phyloP scores from a whole-genome alignment of 202 grass and related monocot genomes.

The Miscanthus sacchariflorus region DNA sequence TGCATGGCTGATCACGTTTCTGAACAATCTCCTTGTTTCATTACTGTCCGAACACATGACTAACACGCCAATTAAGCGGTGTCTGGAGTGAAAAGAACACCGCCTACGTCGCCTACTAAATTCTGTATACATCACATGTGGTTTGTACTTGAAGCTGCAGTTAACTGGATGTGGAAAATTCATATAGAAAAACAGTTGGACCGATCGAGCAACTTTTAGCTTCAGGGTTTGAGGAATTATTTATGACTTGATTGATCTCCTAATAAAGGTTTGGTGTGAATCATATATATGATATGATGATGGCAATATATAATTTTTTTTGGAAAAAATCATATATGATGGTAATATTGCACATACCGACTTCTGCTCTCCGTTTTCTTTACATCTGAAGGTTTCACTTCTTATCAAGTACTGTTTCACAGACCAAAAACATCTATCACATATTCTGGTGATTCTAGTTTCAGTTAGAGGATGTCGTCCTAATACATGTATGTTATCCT shows the following conservation, averaged over 20 bases:
- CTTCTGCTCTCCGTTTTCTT: not conserved
- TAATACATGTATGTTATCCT: not conserved
- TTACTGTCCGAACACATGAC: slow-evolving; percentile 45
- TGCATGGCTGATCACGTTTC: slow-evolving; percentile 37
- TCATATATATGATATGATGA: not conserved
- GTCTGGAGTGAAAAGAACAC: slow-evolving; percentile 25
- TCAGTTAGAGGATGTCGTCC: not conserved
- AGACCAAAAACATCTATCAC: not conserved
- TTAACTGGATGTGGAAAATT: not conserved
- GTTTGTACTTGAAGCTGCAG: not conserved
- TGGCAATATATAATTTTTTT: not conserved
- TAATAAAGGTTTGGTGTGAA: not conserved
- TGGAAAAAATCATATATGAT: not conserved
- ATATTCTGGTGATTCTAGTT: not conserved
- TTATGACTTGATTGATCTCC: not conserved
- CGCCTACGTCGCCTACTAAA: slow-evolving; percentile 1
- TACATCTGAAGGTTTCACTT: not conserved
- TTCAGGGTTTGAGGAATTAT: not conserved
- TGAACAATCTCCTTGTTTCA: slow-evolving; percentile 22
- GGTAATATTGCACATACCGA: not conserved
- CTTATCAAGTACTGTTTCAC: not conserved
- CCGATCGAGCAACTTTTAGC: not conserved
- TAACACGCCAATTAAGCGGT: slow-evolving; percentile 20
- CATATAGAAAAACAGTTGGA: not conserved
- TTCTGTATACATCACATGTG: not conserved